Evolutionary conservation across 371 early-diverging fungal species (phyloP), one percentile per base, ranked within the genome.

Genomic region (Circinella umbellata): DNA sequence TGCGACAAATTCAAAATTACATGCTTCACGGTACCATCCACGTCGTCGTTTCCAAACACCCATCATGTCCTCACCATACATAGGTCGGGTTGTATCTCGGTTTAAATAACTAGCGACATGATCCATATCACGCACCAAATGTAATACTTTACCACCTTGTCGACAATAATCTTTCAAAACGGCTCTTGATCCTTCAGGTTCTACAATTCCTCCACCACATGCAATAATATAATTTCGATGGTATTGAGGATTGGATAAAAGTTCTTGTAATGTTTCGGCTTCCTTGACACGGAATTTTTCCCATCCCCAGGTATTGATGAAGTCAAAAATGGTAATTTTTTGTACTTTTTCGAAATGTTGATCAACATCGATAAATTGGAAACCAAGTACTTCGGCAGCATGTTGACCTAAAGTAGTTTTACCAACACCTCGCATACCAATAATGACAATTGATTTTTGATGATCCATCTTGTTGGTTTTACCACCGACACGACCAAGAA

Each of bases 381-480:
- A 90, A 4, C 87, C 83, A 34, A 97, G 78, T 0, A 77, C 75
- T 36, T 77, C 78, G 4, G 97, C 94, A 4, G 92, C 92, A 36
- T 89, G 83, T 37, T 81, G 85, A 18, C 98, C 97, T 70, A 96
- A 62, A 3, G 94, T 89, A 0, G 98, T 94, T 82, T 99, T 99
- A 57, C 99, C 99, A 3, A 91, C 97, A 18, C 98, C 98, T 64
- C 99, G 93, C 99, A 99, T 98, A 54, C 99, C 99, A 69, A 98
- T 92, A 34, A 99, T 80, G 8, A 98, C 89, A 48, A 97, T 83
- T 4, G 93, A 89, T n/a, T 82, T 79, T 39, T 74, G 69, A 13
- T 74, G 71, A 54, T 78, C 74, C 18, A 66, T 38, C n/a, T 72
- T 55, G 27, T 66, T 20, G 27, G 63, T 6, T 6, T 38, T 65